A percentile compares a stretch with the other conserved stretches of the same genome.
Conservation (phyloP, 345 rosid species). For the Corchorus capsularis region DNA sequence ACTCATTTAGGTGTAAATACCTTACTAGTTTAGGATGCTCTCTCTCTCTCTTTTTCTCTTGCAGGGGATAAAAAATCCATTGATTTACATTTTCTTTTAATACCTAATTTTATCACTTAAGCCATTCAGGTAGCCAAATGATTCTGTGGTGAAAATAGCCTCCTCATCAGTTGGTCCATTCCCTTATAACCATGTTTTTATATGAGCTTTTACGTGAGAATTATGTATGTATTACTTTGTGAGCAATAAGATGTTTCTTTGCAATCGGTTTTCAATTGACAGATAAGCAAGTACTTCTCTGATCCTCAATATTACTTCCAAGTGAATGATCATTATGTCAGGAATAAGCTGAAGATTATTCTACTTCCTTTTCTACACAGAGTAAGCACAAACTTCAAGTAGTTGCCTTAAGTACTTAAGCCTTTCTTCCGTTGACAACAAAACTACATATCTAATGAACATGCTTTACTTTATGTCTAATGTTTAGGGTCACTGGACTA, state of each 20-base stretch:
- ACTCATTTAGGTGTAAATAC: not conserved
- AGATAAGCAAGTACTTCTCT: conserved; percentile 60
- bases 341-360: conserved; percentile 56
- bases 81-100: too few relatives aligned
- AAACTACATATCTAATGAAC: not conserved
- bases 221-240: not conserved
- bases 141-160: too few relatives aligned
- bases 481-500: conserved; percentile 68
- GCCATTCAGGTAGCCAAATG: too few relatives aligned
- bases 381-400: conserved; percentile 28
- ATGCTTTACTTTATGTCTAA: not conserved
- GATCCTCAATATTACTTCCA: conserved; percentile 65
- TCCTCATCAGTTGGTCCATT: too few relatives aligned
- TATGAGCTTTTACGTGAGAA: not conserved
- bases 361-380: conserved; percentile 56
- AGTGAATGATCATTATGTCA: conserved; percentile 56
- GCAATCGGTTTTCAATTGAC: conserved; percentile 19
- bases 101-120: too few relatives aligned
- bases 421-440: not conserved
- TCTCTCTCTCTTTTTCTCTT: too few relatives aligned
- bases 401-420: not conserved
- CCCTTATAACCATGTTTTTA: too few relatives aligned
- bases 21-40: too few relatives aligned
- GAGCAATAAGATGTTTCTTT: not conserved
- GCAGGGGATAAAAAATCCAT: too few relatives aligned